A percentile compares a stretch with the other conserved stretches of the same genome.
phyloP scores from a whole-genome alignment of 305 asterid genomes.

The Fraxinus latifolia region DNA sequence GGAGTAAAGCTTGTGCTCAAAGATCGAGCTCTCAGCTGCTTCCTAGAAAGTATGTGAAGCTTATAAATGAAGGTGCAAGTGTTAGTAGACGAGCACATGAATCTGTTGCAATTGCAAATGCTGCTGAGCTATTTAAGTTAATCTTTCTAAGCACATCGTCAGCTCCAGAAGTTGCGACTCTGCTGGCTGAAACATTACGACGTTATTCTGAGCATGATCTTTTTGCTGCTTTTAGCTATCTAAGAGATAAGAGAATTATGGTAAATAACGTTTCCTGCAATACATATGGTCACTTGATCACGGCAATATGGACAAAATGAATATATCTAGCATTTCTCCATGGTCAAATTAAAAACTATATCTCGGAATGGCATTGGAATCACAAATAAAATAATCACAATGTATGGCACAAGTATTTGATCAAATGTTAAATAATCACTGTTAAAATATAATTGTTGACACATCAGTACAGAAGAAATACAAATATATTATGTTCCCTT shows the following conservation, averaged over 20 bases:
- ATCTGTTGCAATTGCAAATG: constrained; percentile 93
- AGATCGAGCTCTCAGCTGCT: constrained; percentile 50
- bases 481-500: constrained; percentile 4
- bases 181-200: constrained; percentile 86
- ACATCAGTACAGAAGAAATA: background rate
- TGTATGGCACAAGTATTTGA: constrained; percentile 5
- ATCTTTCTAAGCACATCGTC: constrained; percentile 78
- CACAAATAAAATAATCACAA: background rate
- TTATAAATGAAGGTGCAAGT: constrained; percentile 40
- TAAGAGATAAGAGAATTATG: constrained; percentile 83
- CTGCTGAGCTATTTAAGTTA: constrained; percentile 86
- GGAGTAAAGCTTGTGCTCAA: constrained; percentile 43
- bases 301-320: constrained; percentile 8
- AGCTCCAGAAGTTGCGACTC: constrained; percentile 63
- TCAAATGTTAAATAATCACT: constrained; percentile 9
- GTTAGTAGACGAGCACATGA: constrained; percentile 51
- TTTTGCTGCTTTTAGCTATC: constrained; percentile 85
- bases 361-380: constrained; percentile 9
- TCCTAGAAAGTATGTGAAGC: constrained; percentile 52
- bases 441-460: background rate
- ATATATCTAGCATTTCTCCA: constrained; percentile 8
- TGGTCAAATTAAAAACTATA: constrained; percentile 10
- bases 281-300: constrained; percentile 11
- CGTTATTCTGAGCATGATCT: constrained; percentile 97
- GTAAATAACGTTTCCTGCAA: constrained; percentile 41